Conservation (phyloP, 176 grass and related monocot genomes). For the Typha latifolia region DNA sequence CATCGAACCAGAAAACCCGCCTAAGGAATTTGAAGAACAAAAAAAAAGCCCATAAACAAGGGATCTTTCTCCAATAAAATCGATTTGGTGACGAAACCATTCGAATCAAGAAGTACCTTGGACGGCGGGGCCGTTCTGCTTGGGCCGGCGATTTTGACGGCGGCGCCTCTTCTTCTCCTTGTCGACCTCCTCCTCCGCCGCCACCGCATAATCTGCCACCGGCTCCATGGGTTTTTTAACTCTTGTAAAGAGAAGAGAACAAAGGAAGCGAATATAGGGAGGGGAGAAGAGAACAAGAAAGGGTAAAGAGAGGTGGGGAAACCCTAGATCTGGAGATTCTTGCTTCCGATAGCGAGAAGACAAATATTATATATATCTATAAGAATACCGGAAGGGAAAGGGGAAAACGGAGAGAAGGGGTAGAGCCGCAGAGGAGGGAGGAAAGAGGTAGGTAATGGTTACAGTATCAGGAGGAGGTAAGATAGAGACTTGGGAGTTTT, state of each 20-base stretch:
- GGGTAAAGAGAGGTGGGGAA: slow-evolving; percentile 11
- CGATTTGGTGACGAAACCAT: not conserved
- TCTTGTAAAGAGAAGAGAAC: not conserved
- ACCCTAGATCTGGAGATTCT: slow-evolving; percentile 54
- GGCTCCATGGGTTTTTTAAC: slow-evolving; percentile 38
- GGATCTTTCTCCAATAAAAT: not conserved
- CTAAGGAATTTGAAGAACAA: slow-evolving; percentile 15
- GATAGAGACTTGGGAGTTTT: not conserved
- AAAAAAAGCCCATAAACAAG: not conserved
- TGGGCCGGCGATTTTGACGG: slow-evolving; percentile 37
- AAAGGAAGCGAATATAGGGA: not conserved
- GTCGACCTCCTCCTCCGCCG: slow-evolving; percentile 41
- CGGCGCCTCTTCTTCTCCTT: slow-evolving; percentile 57
- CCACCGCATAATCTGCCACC: slow-evolving; percentile 26
- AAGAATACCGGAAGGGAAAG: slow-evolving; percentile 26
- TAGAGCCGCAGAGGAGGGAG: slow-evolving; percentile 8
- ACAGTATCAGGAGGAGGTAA: not conserved
- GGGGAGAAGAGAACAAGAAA: not conserved
- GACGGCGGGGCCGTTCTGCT: slow-evolving; percentile 20
- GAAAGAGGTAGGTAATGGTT: not conserved
- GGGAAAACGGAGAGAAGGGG: slow-evolving; percentile 3
- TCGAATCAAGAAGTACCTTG: not conserved
- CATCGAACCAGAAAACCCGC: slow-evolving; percentile 13
- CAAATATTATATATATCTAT: not conserved
- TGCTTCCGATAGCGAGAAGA: slow-evolving; percentile 35